Base-by-base conservation (phyloP, 305 asterid genomes). In the Plantago coronopus region DNA sequence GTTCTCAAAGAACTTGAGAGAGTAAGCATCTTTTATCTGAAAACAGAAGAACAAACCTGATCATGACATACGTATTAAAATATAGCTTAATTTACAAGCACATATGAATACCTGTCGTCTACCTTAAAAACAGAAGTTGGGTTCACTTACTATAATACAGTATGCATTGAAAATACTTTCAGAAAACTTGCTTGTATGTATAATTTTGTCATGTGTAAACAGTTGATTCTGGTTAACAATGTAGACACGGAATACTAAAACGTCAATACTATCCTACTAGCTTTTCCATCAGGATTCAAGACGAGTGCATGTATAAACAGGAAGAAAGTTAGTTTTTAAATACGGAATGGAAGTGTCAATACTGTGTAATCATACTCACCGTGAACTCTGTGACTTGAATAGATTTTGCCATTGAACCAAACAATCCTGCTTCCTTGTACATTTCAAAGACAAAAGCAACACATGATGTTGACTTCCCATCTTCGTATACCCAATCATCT, bases 331-430 rank as follows among this genome's bases (percentile, higher is more conserved):
- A 34, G 29, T 25, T 27, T 17, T 25, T 38, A 34, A 69, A 68
- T 31, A 51, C 13, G 55, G 46, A 23, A 31, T 25, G 48, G 38
- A 56, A n/a, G n/a, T n/a, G n/a, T n/a, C n/a, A n/a, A n/a, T n/a
- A n/a, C n/a, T 12, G 40, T 57, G 50, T 23, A 47, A 48, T 66
- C 64, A 62, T 23, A 79, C 95, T 79, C 54, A 91, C 98, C 59
- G 98, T 91, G 70, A 91, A 91, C 82, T 91, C 98, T n/a, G 98
- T 91, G 68, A 84, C 96, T 83, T 86, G 86, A 71, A 91, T 79
- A 50, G 89, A 75, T 70, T 65, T 77, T 46, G 90, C 78, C 58
- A 91, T 83, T 51, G 69, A 55, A 55, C 89, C 98, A 63, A 91
- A 86, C 71, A 91, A 64, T 62, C 98, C 98, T 20, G 90, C 98